Conservation (phyloP, 2,329 filamentous ascomycete genomes). For the Trichoderma atrobrunneum region DNA sequence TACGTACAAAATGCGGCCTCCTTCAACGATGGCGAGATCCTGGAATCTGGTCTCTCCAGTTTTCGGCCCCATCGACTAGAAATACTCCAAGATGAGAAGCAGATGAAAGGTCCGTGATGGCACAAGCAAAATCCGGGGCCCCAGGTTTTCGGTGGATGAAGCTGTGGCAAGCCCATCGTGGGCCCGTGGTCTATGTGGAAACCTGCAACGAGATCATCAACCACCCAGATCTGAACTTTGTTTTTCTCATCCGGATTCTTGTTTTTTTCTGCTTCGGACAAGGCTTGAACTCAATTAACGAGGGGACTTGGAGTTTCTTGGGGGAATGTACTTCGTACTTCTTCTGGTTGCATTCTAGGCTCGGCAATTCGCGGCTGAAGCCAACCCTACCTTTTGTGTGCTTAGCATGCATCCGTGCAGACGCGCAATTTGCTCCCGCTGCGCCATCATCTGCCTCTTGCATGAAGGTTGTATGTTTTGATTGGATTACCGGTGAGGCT, state of each 20-base stretch:
- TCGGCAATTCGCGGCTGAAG: conserved; percentile 15
- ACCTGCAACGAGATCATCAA: neutral
- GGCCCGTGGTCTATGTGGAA: neutral
- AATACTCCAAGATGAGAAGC: conserved; percentile 7
- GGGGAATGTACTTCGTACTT: neutral
- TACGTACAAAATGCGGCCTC: conserved; percentile 17
- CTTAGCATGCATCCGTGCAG: neutral
- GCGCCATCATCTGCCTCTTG: neutral
- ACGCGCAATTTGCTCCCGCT: neutral
- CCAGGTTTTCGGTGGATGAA: conserved; percentile 12
- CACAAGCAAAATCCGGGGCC: conserved; percentile 14
- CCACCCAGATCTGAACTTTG: neutral
- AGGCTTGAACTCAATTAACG: conserved; percentile 15
- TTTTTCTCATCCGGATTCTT: neutral
- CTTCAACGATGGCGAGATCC: conserved; percentile 8
- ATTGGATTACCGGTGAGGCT: neutral
- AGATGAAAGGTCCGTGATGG: neutral
- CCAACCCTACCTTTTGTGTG: neutral
- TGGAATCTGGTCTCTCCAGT: conserved; percentile 14
- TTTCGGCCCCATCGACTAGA: conserved; percentile 11
- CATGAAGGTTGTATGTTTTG: neutral
- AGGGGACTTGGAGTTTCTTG: neutral
- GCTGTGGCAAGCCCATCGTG: conserved; percentile 4
- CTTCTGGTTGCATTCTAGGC: neutral
- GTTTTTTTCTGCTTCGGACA: neutral